Base-by-base conservation (phyloP, 192 early-diverging fungal species). In the Jimgerdemannia lactiflua region DNA sequence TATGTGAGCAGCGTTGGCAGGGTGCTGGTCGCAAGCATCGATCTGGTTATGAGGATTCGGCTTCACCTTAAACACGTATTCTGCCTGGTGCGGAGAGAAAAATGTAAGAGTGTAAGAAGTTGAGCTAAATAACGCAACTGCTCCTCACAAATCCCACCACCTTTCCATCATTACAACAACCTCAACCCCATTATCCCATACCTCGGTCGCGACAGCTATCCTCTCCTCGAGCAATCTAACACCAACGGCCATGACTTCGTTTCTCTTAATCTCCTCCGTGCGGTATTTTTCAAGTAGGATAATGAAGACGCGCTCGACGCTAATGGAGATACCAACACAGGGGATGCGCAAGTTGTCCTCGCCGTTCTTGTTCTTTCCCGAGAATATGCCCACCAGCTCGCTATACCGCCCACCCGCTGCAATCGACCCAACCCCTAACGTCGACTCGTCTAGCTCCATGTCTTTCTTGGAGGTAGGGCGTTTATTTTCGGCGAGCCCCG, bases 341-440 rank as follows among this genome's bases (percentile, higher is more conserved):
- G 98, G 98, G 67, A 99, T 95, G 77, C 91, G 82, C 65, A 86
- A 80, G 78, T 86, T 88, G 63, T 81, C 80, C 63, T 85, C 78
- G 3, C 87, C 83, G 70, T 88, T 91, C 74, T 85, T 86, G 73
- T 85, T 87, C 59, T 77, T 86, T 43, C 89, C 92, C 67, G 88
- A 89, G 77, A 99, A 97, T 94, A 96, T 98, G 43, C 97, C 98
- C 9, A 99, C 97, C 65, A 99, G 88, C 44, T 96, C 89, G 76
- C 98, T 97, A 89, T 99, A 99, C 44, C 98, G 95, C 4, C 98
- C 98, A 70, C 98, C 98, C 0, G 95, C 95, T 17, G 98, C 95
- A 78, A 99, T 93, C 4, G 97, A 99, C 17, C 98, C 98, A 19
- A 97, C 92, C 54, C 95, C 96, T 39, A 90, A 86, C 44, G 89